These are phyloP conservation scores for Calonectria crousiana DNA, from an alignment of 2,329 filamentous ascomycete genomes.

Conservation along the genomic window DNA sequence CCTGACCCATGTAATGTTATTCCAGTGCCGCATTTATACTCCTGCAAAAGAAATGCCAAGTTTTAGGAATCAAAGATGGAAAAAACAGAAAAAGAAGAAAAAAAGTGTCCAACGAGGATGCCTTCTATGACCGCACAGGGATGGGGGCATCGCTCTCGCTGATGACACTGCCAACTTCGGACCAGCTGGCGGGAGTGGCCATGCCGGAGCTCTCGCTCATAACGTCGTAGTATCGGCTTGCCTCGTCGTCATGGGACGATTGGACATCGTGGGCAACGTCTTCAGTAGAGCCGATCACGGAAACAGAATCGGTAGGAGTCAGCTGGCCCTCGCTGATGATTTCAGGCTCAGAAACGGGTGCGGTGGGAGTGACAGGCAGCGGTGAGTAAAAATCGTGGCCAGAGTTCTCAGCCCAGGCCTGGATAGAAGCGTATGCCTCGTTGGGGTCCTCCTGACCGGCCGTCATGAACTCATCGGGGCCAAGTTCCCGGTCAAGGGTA, in stretches of 20 bases:
- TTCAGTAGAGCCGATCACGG: slow-evolving; percentile 64
- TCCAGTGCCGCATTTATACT: slow-evolving; percentile 15
- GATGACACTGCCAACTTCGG: slow-evolving; percentile 72
- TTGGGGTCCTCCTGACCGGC: slow-evolving; percentile 60
- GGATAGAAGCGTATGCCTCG: slow-evolving; percentile 70
- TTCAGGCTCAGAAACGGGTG: slow-evolving; percentile 64
- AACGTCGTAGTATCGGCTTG: slow-evolving; percentile 62
- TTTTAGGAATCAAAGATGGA: slow-evolving; percentile 3
- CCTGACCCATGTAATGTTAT: slow-evolving; percentile 18
- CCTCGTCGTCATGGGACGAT: slow-evolving; percentile 53
- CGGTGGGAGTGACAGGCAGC: slow-evolving; percentile 63
- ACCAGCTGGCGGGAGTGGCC: slow-evolving; percentile 73
- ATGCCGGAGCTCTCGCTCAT: slow-evolving; percentile 72
- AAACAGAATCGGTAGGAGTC: slow-evolving; percentile 71
- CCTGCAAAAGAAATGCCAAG: slow-evolving; percentile 2
- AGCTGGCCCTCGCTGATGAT: slow-evolving; percentile 65
- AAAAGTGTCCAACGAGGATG: not conserved
- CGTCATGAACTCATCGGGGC: slow-evolving; percentile 64
- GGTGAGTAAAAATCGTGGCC: slow-evolving; percentile 71
- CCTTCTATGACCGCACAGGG: slow-evolving; percentile 47
- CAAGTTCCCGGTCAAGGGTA: slow-evolving; percentile 52
- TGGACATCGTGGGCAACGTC: slow-evolving; percentile 59
- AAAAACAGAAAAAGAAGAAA: not conserved
- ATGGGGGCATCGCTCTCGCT: slow-evolving; percentile 64
- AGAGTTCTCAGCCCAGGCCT: slow-evolving; percentile 72